Percentiles rank a stretch among this genome's conserved stretches.
Evolutionary conservation across 2,329 filamentous ascomycete species (phyloP).

Genomic region (Lachnellula occidentalis): DNA sequence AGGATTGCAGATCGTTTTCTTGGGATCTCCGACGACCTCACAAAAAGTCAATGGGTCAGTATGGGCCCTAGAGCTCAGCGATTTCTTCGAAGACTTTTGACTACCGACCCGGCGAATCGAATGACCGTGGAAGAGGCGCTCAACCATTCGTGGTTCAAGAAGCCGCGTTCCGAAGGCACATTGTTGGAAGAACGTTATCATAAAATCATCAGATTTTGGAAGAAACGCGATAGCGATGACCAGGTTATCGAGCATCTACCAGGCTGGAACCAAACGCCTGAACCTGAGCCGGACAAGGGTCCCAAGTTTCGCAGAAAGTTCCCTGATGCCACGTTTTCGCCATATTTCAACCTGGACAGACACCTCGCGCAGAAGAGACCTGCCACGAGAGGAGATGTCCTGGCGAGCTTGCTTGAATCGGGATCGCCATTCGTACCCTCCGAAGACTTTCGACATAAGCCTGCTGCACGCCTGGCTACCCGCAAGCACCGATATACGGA

Average conservation of each 20-base stretch:
- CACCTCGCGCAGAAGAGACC: slow-evolving; percentile 16
- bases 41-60: slow-evolving; percentile 11
- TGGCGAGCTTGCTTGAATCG: slow-evolving; percentile 20
- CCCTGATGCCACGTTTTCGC: slow-evolving; percentile 22
- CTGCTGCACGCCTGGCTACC: background rate
- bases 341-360: slow-evolving; percentile 27
- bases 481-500: background rate
- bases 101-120: slow-evolving; percentile 28
- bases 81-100: slow-evolving; percentile 34
- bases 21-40: slow-evolving; percentile 4
- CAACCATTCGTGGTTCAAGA: slow-evolving; percentile 35
- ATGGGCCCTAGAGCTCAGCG: slow-evolving; percentile 16
- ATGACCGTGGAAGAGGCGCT: slow-evolving; percentile 32
- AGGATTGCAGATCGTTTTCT: slow-evolving; percentile 15
- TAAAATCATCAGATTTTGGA: slow-evolving; percentile 25
- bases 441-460: background rate
- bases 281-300: background rate
- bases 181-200: slow-evolving; percentile 22
- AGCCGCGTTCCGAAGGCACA: slow-evolving; percentile 18
- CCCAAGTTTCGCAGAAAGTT: slow-evolving; percentile 15
- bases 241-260: slow-evolving; percentile 23
- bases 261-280: background rate
- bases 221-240: slow-evolving; percentile 15
- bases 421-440: slow-evolving; percentile 15
- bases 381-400: slow-evolving; percentile 17